phyloP scores from a whole-genome alignment of 2,329 filamentous ascomycete genomes.

The Pyrenophora seminiperda region DNA sequence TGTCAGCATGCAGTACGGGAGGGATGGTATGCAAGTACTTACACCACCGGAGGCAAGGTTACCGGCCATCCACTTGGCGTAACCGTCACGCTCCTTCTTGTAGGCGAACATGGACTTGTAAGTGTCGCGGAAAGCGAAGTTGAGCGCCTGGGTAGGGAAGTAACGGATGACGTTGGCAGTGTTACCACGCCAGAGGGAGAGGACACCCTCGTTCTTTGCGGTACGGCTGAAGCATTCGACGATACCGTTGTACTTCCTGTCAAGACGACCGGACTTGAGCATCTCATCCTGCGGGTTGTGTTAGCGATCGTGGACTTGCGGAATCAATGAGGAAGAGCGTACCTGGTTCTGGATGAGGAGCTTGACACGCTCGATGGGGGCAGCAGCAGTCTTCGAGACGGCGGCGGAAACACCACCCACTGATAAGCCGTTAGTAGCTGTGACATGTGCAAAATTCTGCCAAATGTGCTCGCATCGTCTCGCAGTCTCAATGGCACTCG shows the following conservation, averaged over 20 bases:
- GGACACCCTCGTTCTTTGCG: constrained; percentile 85
- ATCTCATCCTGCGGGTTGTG: constrained; percentile 84
- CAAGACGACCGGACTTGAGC: constrained; percentile 97
- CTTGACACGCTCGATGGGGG: constrained; percentile 99
- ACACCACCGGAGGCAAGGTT: constrained; percentile 99
- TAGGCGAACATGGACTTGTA: constrained; percentile 99
- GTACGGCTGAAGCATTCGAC: constrained; percentile 94
- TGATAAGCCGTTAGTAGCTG: constrained; percentile 53
- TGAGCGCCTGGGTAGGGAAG: constrained; percentile 99
- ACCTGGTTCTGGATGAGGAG: constrained; percentile 99
- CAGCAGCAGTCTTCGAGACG: constrained; percentile 99
- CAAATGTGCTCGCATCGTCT: constrained; percentile 15
- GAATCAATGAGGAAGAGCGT: constrained; percentile 54
- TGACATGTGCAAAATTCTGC: constrained; percentile 12
- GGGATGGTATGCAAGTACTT: constrained; percentile 54
- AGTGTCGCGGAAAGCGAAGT: constrained; percentile 99
- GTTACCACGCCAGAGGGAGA: constrained; percentile 99
- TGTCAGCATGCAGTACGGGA: constrained; percentile 16
- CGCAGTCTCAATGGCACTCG: constrained; percentile 32
- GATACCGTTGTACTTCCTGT: constrained; percentile 95
- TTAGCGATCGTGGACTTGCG: constrained; percentile 24
- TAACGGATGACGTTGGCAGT: constrained; percentile 99
- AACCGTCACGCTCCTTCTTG: constrained; percentile 99
- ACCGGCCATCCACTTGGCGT: constrained; percentile 98
- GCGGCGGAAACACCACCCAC: constrained; percentile 99